Evolutionary conservation across 805 yeast genomes (phyloP), one percentile per base, ranked within the genome.

Genomic region (Pichia ethanolica): DNA sequence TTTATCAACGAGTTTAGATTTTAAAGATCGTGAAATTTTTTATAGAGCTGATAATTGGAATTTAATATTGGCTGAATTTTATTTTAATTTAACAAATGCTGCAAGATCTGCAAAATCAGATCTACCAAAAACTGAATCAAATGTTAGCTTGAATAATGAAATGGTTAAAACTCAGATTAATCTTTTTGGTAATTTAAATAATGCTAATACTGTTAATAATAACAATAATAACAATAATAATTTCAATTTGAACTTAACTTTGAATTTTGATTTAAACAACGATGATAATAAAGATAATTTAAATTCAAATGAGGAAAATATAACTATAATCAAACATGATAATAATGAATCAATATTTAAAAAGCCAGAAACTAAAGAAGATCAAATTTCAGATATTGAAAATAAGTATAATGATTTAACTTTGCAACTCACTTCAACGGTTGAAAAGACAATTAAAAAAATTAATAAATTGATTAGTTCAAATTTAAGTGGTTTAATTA

Each of bases 41-140:
- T 85, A 80, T 60, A 72, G 68, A 53, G 59, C 72, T 7, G 40
- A 45, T 3, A 57, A 55, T 39, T 84, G 90, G 90, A 70, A 77
- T 0, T 69, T 77, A 5, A 72, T 85, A 4, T 64, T 83, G 42
- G 78, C 75, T 45, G 87, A 83, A 57, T 80, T 88, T 59, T 65
- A 81, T 8, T 64, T 71, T 46, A 74, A 80, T 6, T 74, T 85
- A 45, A 73, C 73, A 27, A 75, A 70, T 27, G 48, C 62, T 11
- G 58, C 63, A 1, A 57, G 50, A 45, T 53, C 66, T 3, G 49
- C 63, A 3, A 54, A 58, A 27, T 50, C 57, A 7, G 65, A 59
- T 37, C 45, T 65, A 36, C 57, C 61, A 10, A 40, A 43, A 32
- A 8, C 26, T 10, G 37, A 42, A 25, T 34, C 36, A 5, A 35